Percentiles rank a stretch among this genome's conserved stretches.
Conservation (phyloP, 2,329 filamentous ascomycete species). For the Aspergillus terreus region DNA sequence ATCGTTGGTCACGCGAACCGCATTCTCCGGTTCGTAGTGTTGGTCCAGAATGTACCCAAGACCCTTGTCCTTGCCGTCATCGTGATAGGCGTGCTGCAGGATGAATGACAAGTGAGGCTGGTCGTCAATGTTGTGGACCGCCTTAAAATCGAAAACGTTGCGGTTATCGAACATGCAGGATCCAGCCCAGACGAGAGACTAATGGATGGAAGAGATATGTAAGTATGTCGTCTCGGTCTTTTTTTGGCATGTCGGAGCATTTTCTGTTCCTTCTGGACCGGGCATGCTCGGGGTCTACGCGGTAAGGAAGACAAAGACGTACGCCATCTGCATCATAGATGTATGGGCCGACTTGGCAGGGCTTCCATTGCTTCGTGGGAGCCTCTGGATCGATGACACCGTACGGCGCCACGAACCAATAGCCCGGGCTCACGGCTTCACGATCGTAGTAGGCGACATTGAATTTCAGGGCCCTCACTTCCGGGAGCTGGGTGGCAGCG, state of each 20-base stretch:
- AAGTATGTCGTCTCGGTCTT: neutral
- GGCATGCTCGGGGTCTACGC: neutral
- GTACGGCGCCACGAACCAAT: conserved; percentile 50
- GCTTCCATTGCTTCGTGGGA: conserved; percentile 29
- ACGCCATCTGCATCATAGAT: conserved; percentile 49
- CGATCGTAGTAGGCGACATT: conserved; percentile 26
- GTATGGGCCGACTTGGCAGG: conserved; percentile 46
- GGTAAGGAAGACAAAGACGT: conserved; percentile 16
- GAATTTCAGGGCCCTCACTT: conserved; percentile 23
- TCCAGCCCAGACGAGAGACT: conserved; percentile 46
- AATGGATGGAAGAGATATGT: conserved; percentile 6
- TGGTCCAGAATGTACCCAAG: conserved; percentile 48
- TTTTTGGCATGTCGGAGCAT: neutral
- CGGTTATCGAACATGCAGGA: conserved; percentile 45
- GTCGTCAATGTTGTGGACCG: conserved; percentile 42
- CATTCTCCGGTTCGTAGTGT: conserved; percentile 42
- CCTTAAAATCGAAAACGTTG: conserved; percentile 46
- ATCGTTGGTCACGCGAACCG: conserved; percentile 27
- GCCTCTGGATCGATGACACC: conserved; percentile 19
- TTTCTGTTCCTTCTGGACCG: too few species aligned
- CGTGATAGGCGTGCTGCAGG: conserved; percentile 22
- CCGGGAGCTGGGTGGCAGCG: conserved; percentile 18
- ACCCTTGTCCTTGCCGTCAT: conserved; percentile 39
- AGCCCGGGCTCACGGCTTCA: conserved; percentile 37
- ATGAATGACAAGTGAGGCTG: conserved; percentile 48